These are phyloP conservation scores for Sclerotinia borealis DNA, from an alignment of 2,329 filamentous ascomycete genomes.

Conservation along the genomic window DNA sequence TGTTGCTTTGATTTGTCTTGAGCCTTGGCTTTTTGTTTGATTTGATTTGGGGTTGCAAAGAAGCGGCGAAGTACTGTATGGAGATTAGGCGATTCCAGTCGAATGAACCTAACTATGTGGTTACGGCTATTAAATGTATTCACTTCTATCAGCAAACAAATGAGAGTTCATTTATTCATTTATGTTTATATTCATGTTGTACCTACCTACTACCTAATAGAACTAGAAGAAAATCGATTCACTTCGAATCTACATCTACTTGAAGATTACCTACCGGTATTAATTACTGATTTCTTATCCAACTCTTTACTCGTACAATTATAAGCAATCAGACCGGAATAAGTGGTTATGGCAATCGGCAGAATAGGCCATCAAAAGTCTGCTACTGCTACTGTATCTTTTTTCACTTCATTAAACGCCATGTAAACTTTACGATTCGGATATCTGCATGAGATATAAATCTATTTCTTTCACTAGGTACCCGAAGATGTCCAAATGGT, in stretches of 20 bases:
- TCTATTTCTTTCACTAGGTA: background rate
- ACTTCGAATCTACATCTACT: background rate
- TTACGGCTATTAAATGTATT: background rate
- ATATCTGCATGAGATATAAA: background rate
- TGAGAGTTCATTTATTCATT: background rate
- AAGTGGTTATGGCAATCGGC: background rate
- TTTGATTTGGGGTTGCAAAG: background rate
- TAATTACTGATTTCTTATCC: background rate
- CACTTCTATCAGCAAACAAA: background rate
- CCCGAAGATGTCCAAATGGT: background rate
- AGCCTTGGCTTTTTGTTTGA: background rate
- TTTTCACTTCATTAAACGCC: background rate
- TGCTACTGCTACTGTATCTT: too few species aligned
- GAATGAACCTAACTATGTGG: too few species aligned
- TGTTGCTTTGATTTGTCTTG: background rate
- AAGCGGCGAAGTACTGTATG: background rate
- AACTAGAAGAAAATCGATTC: background rate
- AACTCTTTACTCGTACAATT: background rate
- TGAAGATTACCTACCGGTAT: too few species aligned
- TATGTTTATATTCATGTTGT: background rate
- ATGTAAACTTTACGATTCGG: too few species aligned
- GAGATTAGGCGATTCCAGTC: background rate
- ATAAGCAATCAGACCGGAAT: background rate
- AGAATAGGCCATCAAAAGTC: background rate
- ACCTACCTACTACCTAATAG: background rate